Evolutionary conservation across 2,329 filamentous ascomycete genomes (phyloP).

Genomic region (Aspergillus niger): DNA sequence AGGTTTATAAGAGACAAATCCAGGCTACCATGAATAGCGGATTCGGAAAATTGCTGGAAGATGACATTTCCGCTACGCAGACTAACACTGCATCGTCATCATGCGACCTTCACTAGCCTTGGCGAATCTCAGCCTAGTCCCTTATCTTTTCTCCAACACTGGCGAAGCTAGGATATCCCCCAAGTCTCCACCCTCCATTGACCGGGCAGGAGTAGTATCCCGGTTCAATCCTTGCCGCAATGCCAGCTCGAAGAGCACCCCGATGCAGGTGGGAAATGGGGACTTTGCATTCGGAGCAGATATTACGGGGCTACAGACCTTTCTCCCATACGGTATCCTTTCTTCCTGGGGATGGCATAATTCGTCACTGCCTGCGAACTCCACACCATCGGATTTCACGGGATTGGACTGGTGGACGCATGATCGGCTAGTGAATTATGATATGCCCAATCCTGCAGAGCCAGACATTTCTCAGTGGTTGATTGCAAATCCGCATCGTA

Average conservation of each 20-base stretch:
- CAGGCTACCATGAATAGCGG: background rate
- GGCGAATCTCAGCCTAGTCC: background rate
- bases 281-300: slow-evolving; percentile 52
- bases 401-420: slow-evolving; percentile 51
- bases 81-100: background rate
- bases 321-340: slow-evolving; percentile 45
- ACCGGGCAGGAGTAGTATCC: slow-evolving; percentile 17
- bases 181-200: background rate
- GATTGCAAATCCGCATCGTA: slow-evolving; percentile 55
- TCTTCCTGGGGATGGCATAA: slow-evolving; percentile 53
- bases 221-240: slow-evolving; percentile 53
- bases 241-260: slow-evolving; percentile 53
- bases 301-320: slow-evolving; percentile 51
- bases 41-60: background rate
- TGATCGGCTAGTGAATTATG: slow-evolving; percentile 47
- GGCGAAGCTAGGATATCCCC: background rate
- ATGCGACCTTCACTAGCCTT: background rate
- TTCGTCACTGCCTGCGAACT: slow-evolving; percentile 47
- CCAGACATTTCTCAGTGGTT: slow-evolving; percentile 55
- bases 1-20: background rate
- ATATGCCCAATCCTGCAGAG: slow-evolving; percentile 45
- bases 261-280: slow-evolving; percentile 54
- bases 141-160: background rate
- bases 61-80: background rate
- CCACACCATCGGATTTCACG: slow-evolving; percentile 40